Base-by-base conservation (phyloP, 176 grass and related monocot species). In the Panicum miliaceum region DNA sequence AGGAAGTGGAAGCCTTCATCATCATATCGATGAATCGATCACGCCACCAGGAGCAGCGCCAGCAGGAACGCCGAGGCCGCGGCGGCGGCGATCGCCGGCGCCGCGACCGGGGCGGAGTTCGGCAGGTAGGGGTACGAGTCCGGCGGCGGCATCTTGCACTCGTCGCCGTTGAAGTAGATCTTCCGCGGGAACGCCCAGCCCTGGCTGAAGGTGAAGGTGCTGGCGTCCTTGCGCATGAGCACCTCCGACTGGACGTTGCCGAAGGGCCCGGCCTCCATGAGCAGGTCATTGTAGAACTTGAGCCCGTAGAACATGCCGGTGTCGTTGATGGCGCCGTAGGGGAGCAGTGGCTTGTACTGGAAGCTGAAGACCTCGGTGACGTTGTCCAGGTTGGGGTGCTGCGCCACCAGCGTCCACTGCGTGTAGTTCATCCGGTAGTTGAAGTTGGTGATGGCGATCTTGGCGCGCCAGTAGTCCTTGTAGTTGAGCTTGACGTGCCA, bases 401-500 rank as follows among this genome's bases (percentile, higher is more conserved):
- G 91, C 48, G 94, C 85, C 18, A 94, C 91, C 0, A 98, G 93
- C 53, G 91, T 95, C 96, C 93, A 98, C 72, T 92, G 93, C 23
- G 96, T 98, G 85, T 95, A 98, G 88, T 98, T 98, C 93, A 95
- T 90, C 19, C 89, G 66, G 89, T 90, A 95, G 84, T 95, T 95
- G 87, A 90, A 94, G 76, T 98, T 95, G 25, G 93, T 95, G 81
- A 95, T 88, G 71, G 93, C 89, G 77, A 98, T 89, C 88, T 94
- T 98, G 54, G 89, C 89, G 36, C 91, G 85, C 96, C 96, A 95
- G 87, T 98, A 95, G 61, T 95, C 91, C 89, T 94, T 95, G 91
- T 98, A 95, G 91, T 98, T 98, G 87, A 98, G 73, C 81, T 98
- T 98, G n/a, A 98, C 81, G 29, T 98, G 96, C 93, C 93, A 95